phyloP scores from a whole-genome alignment of 78 protist genomes.

The Cavenderia fasciculata region DNA sequence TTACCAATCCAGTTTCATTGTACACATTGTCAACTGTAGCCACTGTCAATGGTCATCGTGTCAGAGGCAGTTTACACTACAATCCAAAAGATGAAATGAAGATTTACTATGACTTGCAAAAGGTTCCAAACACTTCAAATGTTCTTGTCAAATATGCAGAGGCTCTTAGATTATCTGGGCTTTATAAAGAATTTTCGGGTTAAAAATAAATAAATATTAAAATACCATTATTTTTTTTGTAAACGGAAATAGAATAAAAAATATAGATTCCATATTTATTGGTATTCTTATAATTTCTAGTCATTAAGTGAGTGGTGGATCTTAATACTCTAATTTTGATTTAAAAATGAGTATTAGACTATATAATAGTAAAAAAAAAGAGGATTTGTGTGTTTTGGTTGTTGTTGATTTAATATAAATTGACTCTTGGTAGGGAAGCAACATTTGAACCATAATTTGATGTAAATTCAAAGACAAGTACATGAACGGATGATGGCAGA shows the following conservation, averaged over 20 bases:
- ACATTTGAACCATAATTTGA: slow-evolving; percentile 66
- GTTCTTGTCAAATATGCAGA: not conserved
- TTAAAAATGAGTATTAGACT: too few species aligned
- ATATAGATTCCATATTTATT: too few species aligned
- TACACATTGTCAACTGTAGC: not conserved
- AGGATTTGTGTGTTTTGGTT: not conserved
- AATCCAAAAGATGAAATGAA: not conserved
- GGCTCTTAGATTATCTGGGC: not conserved
- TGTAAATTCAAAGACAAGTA: slow-evolving; percentile 32
- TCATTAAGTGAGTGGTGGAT: too few species aligned
- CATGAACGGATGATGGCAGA: slow-evolving; percentile 6
- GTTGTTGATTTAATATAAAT: not conserved
- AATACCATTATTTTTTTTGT: too few species aligned
- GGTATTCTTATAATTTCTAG: too few species aligned
- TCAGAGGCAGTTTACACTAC: not conserved
- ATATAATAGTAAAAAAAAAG: too few species aligned
- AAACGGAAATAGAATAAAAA: too few species aligned
- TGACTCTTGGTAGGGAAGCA: slow-evolving; percentile 17
- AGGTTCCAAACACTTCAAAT: not conserved
- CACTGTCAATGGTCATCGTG: not conserved
- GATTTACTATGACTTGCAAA: not conserved
- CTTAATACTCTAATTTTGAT: too few species aligned
- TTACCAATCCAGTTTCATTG: slow-evolving; percentile 28
- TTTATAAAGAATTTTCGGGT: slow-evolving; percentile 6
- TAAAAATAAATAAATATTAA: too few species aligned